phyloP scores from a whole-genome alignment of 345 rosid genomes.

The Eucalyptus grandis region DNA sequence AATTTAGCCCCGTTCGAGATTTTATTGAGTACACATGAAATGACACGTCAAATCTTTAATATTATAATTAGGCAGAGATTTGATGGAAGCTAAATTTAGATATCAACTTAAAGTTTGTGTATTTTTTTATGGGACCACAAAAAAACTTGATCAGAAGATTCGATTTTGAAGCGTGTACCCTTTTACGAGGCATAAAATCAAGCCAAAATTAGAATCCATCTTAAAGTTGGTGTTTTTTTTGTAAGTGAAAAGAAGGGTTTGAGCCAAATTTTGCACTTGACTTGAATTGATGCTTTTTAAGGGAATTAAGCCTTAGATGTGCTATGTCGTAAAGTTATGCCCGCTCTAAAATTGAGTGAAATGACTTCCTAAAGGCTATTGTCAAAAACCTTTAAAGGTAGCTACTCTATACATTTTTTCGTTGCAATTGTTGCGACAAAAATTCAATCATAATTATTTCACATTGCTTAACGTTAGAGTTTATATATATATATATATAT shows the following conservation, averaged over 20 bases:
- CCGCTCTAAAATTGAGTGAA: not conserved
- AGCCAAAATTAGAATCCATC: too few species aligned
- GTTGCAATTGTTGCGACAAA: too few species aligned
- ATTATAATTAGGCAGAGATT: not conserved
- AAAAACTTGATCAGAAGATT: too few species aligned
- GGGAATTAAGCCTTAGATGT: not conserved
- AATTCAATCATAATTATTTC: not conserved
- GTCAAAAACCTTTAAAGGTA: not conserved
- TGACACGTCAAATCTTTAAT: not conserved
- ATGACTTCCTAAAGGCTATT: too few species aligned
- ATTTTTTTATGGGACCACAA: not conserved
- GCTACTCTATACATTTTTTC: not conserved
- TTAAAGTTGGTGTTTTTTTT: too few species aligned
- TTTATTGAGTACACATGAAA: not conserved
- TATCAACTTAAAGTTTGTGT: fast-evolving
- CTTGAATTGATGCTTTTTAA: not conserved
- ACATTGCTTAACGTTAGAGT: not conserved
- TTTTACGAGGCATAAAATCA: too few species aligned
- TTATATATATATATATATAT: not conserved
- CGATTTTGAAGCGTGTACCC: too few species aligned
- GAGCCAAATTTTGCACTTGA: too few species aligned
- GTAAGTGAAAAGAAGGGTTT: too few species aligned
- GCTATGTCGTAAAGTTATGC: not conserved
- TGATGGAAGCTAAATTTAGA: not conserved
- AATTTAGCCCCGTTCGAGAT: not conserved